Evolutionary conservation across 2,329 filamentous ascomycete genomes (phyloP).

Genomic region (Cytospora chrysosperma): DNA sequence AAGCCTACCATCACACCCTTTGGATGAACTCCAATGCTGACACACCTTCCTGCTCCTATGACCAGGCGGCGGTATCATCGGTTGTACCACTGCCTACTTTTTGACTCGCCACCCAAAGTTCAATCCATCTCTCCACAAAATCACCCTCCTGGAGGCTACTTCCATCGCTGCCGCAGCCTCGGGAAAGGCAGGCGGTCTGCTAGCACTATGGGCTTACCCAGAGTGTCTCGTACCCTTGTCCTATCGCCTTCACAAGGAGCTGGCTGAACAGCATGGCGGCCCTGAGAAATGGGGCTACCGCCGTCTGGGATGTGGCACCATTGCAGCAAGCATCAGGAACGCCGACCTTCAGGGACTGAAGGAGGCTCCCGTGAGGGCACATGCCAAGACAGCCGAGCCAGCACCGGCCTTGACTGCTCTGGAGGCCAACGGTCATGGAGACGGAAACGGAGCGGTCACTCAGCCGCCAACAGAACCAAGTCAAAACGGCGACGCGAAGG

Average conservation of each 20-base stretch:
- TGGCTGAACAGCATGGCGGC: conserved; percentile 82
- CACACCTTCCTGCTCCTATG: not conserved
- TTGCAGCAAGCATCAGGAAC: conserved; percentile 38
- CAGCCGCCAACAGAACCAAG: not conserved
- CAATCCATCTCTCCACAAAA: conserved; percentile 69
- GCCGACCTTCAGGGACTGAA: conserved; percentile 35
- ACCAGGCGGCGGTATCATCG: conserved; percentile 86
- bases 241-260: conserved; percentile 76
- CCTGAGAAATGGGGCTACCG: conserved; percentile 84
- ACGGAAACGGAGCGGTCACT: conserved; percentile 1
- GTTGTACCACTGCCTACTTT: conserved; percentile 87
- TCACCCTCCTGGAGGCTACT: conserved; percentile 85
- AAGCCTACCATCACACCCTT: not conserved
- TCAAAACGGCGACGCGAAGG: conserved; percentile 22
- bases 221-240: conserved; percentile 79
- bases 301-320: conserved; percentile 68
- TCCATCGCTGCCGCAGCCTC: conserved; percentile 87
- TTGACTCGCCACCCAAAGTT: conserved; percentile 83
- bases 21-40: not conserved
- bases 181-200: conserved; percentile 88
- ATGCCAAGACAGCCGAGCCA: conserved; percentile 16
- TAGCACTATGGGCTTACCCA: conserved; percentile 92
- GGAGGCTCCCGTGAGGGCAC: conserved; percentile 35
- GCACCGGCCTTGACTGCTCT: conserved; percentile 14
- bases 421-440: conserved; percentile 2